A percentile compares a stretch with the other conserved stretches of the same genome.
Conservation (phyloP, 345 rosid species). For the Sapria himalayana region DNA sequence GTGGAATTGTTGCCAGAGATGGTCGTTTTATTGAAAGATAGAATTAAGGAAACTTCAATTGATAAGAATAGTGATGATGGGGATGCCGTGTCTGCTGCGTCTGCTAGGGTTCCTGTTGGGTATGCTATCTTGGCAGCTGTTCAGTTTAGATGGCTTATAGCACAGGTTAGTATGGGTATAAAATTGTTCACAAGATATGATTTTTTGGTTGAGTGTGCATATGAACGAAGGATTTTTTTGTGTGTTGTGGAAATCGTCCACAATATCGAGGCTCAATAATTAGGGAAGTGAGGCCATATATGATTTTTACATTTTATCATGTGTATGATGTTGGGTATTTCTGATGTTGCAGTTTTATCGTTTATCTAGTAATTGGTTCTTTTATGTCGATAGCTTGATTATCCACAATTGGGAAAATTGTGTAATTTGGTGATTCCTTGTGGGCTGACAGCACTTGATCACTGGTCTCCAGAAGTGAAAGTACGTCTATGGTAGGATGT, state of each 20-base stretch:
- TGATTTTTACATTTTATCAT: neutral
- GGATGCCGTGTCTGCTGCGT: conserved; percentile 35
- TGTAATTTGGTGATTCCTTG: conserved; percentile 68
- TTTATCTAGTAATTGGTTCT: too few relatives aligned
- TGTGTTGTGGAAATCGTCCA: too few relatives aligned
- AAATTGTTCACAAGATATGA: neutral
- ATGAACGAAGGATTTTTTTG: neutral
- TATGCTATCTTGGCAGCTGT: conserved; percentile 41
- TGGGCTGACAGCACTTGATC: conserved; percentile 75
- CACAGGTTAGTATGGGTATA: conserved; percentile 27
- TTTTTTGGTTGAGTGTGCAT: neutral
- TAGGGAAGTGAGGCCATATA: too few relatives aligned
- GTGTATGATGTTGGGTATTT: neutral
- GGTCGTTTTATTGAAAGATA: conserved; percentile 34
- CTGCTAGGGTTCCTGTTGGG: conserved; percentile 53
- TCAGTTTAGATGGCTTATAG: conserved; percentile 73
- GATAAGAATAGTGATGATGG: conserved; percentile 27
- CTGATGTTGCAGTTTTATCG: neutral
- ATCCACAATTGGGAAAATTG: conserved; percentile 33
- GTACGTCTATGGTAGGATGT: conserved; percentile 29
- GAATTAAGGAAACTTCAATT: conserved; percentile 43
- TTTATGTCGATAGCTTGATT: conserved; percentile 25
- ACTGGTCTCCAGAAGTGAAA: conserved; percentile 82
- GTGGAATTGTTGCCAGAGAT: conserved; percentile 34
- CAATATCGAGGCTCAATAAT: too few relatives aligned